Evolutionary conservation across 768 basidiomycete genomes (phyloP).

Genomic region (Lactarius psammicola): DNA sequence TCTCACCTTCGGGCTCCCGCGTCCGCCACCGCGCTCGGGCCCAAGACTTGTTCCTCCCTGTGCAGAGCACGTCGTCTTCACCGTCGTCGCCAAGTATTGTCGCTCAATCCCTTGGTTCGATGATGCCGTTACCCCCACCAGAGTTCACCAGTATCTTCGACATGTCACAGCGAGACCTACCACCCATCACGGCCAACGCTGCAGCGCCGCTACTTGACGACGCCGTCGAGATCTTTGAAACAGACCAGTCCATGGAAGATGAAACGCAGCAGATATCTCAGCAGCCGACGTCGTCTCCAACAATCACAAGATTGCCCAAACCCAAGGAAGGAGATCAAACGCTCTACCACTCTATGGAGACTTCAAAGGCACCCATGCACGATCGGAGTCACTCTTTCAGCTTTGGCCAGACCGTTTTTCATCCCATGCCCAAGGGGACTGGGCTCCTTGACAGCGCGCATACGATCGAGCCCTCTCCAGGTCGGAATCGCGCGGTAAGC

Average conservation of each 20-base stretch:
- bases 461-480: constrained; percentile 27
- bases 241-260: constrained; percentile 30
- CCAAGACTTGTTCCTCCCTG: constrained; percentile 27
- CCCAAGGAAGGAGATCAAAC: constrained; percentile 16
- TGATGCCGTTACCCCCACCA: constrained; percentile 44
- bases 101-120: constrained; percentile 30
- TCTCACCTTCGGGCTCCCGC: constrained; percentile 25
- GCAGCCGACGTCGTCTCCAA: constrained; percentile 4
- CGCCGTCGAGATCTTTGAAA: constrained; percentile 40
- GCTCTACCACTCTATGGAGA: constrained; percentile 26
- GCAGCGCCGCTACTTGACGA: constrained; percentile 36
- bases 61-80: constrained; percentile 26
- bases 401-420: constrained; percentile 62
- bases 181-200: constrained; percentile 41
- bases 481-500: constrained; percentile 55
- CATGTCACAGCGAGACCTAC: constrained; percentile 54
- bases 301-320: constrained; percentile 12
- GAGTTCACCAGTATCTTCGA: constrained; percentile 57
- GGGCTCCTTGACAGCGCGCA: neutral
- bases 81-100: constrained; percentile 26
- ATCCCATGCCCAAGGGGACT: constrained; percentile 41
- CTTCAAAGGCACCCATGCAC: constrained; percentile 34
- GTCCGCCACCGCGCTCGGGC: constrained; percentile 19
- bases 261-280: constrained; percentile 24
- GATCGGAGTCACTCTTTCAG: constrained; percentile 70